Conservation (phyloP, 208 protist genomes). For the Trichomonas gallinae region DNA sequence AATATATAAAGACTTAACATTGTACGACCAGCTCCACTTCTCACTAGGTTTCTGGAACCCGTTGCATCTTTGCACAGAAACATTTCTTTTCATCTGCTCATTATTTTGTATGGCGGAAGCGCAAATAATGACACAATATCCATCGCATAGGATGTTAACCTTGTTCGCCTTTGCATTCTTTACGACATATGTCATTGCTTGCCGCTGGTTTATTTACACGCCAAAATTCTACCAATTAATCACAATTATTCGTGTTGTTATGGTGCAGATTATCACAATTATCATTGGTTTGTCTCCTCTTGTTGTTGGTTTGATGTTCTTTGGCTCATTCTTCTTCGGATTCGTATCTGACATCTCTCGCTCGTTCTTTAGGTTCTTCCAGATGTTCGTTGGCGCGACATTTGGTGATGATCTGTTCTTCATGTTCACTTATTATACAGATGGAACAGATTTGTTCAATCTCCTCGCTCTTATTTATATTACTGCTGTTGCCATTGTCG, state of each 20-base stretch:
- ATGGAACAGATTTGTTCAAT: background rate
- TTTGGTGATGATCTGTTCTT: background rate
- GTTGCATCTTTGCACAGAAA: background rate
- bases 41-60: slow-evolving; percentile 11
- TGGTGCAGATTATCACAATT: background rate
- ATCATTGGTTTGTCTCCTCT: background rate
- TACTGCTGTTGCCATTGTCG: background rate
- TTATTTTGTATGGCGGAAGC: background rate
- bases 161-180: background rate
- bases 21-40: background rate
- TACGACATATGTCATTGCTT: background rate
- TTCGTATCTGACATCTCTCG: background rate
- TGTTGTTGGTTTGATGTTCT: background rate
- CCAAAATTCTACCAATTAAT: background rate
- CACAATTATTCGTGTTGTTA: background rate
- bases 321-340: background rate
- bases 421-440: background rate
- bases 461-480: background rate
- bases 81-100: background rate
- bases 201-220: background rate
- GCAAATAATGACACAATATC: background rate
- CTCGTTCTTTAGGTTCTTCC: background rate
- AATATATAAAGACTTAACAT: background rate
- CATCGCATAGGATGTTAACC: background rate
- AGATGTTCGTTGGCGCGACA: background rate